These are phyloP conservation scores for Withania somnifera DNA, from an alignment of 305 asterid species.

Conservation along the genomic window DNA sequence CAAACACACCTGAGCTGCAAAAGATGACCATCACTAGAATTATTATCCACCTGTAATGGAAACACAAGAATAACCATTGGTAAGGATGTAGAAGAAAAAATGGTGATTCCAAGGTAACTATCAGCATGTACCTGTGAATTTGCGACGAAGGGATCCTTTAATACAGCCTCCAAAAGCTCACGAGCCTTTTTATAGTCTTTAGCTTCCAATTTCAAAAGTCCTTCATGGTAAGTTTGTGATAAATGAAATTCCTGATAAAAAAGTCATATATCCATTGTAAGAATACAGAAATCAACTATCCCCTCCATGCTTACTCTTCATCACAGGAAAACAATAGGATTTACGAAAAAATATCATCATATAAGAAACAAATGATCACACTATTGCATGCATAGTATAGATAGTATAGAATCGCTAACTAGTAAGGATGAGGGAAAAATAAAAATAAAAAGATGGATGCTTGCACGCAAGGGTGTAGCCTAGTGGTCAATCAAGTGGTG, in stretches of 20 bases:
- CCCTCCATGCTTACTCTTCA: background rate
- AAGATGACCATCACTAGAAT: conserved; percentile 79
- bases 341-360: background rate
- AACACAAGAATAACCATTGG: conserved; percentile 7
- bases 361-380: background rate
- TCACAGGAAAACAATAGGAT: background rate
- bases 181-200: conserved; percentile 83
- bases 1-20: conserved; percentile 78
- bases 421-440: background rate
- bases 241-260: conserved; percentile 72
- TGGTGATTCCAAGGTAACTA: conserved; percentile 1
- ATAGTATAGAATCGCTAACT: background rate
- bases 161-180: conserved; percentile 66
- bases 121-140: conserved; percentile 54
- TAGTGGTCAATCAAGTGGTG: no score
- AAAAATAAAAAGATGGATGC: background rate
- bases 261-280: background rate
- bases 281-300: background rate
- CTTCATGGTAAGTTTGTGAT: conserved; percentile 88
- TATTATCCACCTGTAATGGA: conserved; percentile 56
- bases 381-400: background rate
- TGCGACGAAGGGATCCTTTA: conserved; percentile 78
- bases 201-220: conserved; percentile 73
- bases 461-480: no score
- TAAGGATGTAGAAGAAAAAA: conserved; percentile 11